These are phyloP conservation scores for Dictyostelium citrinum DNA, from an alignment of 78 protist species.

Conservation along the genomic window DNA sequence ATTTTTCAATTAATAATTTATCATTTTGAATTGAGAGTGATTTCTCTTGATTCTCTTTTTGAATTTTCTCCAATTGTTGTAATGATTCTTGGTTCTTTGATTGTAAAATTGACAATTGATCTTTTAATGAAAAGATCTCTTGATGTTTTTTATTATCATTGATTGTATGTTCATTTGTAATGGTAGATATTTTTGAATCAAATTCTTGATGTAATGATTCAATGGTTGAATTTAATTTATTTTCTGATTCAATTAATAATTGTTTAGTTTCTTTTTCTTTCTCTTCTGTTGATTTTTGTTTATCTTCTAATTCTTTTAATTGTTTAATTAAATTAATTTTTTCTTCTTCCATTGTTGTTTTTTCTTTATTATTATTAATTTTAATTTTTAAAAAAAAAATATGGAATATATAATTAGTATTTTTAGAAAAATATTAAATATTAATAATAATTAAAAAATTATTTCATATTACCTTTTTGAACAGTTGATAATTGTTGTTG, in stretches of 20 bases:
- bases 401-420: too few relatives aligned
- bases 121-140: not conserved
- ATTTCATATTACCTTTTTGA: constrained; percentile 72
- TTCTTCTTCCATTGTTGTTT: constrained; percentile 26
- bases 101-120: constrained; percentile 19
- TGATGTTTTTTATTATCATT: not conserved
- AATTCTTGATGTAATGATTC: constrained; percentile 38
- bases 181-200: not conserved
- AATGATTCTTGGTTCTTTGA: constrained; percentile 16
- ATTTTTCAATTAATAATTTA: not conserved
- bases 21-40: not conserved
- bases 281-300: not conserved
- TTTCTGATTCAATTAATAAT: constrained; percentile 17
- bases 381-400: too few relatives aligned
- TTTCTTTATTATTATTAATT: not conserved
- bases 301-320: constrained; percentile 29
- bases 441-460: too few relatives aligned
- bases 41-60: not conserved
- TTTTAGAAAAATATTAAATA: too few relatives aligned
- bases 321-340: not conserved
- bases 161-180: constrained; percentile 10
- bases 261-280: constrained; percentile 20
- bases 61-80: not conserved
- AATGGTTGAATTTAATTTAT: not conserved
- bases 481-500: constrained; percentile 43